Evolutionary conservation across 345 rosid genomes (phyloP).

Genomic region (Raphanus sativus): DNA sequence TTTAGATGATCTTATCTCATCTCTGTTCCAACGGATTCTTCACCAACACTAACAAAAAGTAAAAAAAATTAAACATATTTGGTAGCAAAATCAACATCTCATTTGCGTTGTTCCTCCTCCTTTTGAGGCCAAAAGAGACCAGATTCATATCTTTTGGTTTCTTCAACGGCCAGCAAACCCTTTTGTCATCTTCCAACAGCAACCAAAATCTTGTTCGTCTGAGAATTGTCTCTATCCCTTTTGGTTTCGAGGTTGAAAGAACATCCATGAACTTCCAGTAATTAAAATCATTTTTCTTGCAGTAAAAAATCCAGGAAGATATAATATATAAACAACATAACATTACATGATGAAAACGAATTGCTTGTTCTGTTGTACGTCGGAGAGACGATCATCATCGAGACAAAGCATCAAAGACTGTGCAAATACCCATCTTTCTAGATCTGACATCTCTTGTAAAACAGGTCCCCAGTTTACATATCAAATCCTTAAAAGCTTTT

Average conservation of each 20-base stretch:
- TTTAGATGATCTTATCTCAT: slow-evolving; percentile 26
- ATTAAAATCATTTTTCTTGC: slow-evolving; percentile 31
- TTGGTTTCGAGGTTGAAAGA: slow-evolving; percentile 28
- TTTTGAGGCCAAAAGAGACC: slow-evolving; percentile 48
- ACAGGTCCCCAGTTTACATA: slow-evolving; percentile 38
- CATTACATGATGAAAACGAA: slow-evolving; percentile 19
- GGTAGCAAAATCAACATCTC: slow-evolving; percentile 9
- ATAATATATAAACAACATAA: slow-evolving; percentile 20
- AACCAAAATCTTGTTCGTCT: slow-evolving; percentile 3
- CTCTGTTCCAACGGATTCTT: slow-evolving; percentile 31
- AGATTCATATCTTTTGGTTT: slow-evolving; percentile 42
- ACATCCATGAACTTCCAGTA: slow-evolving; percentile 38
- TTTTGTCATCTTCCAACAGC: slow-evolving; percentile 13
- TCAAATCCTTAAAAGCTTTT: not conserved
- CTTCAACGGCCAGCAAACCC: slow-evolving; percentile 42
- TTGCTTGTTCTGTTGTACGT: slow-evolving; percentile 64
- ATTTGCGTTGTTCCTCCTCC: slow-evolving; percentile 14
- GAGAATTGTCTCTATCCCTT: slow-evolving; percentile 33
- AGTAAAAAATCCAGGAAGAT: slow-evolving; percentile 35
- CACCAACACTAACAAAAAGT: slow-evolving; percentile 15
- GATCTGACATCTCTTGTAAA: slow-evolving; percentile 76
- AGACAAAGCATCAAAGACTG: slow-evolving; percentile 61
- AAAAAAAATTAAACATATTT: not conserved
- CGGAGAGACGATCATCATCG: slow-evolving; percentile 54
- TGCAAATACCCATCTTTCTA: slow-evolving; percentile 37